phyloP scores from a whole-genome alignment of 2,329 filamentous ascomycete species.

The Fusarium hostae region DNA sequence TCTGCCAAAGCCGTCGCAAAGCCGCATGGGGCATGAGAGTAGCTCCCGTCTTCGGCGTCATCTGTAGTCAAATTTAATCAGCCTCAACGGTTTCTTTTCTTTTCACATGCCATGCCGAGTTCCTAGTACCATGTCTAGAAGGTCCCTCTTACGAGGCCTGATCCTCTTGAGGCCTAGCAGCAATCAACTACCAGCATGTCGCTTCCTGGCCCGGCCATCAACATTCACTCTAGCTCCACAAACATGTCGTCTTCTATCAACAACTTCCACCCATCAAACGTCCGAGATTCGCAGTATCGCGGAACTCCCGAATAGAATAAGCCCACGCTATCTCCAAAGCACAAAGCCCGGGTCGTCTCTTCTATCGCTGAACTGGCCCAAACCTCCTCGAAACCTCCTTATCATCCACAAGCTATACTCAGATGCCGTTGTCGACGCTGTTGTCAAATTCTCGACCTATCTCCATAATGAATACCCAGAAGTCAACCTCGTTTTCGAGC shows the following conservation, averaged over 20 bases:
- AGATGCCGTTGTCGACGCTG: slow-evolving; percentile 62
- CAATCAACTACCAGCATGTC: not conserved
- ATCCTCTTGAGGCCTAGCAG: slow-evolving; percentile 12
- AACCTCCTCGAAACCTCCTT: slow-evolving; percentile 66
- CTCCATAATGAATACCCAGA: slow-evolving; percentile 82
- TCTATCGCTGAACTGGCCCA: slow-evolving; percentile 65
- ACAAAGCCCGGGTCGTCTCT: slow-evolving; percentile 63
- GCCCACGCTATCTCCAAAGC: slow-evolving; percentile 51
- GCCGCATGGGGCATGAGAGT: not conserved
- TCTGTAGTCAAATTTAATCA: slow-evolving; percentile 24
- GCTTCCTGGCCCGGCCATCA: slow-evolving; percentile 2
- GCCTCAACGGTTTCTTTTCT: slow-evolving; percentile 2
- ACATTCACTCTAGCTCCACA: not conserved
- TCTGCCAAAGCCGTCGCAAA: slow-evolving; percentile 35
- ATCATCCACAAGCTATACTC: slow-evolving; percentile 69
- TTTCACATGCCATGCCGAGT: slow-evolving; percentile 14
- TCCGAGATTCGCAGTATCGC: slow-evolving; percentile 47
- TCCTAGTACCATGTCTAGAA: slow-evolving; percentile 38
- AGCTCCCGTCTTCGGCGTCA: slow-evolving; percentile 34
- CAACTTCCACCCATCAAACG: slow-evolving; percentile 54
- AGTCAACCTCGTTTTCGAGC: slow-evolving; percentile 86
- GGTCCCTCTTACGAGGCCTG: slow-evolving; percentile 25
- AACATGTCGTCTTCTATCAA: slow-evolving; percentile 59
- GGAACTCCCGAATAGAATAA: slow-evolving; percentile 49
- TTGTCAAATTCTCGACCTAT: slow-evolving; percentile 72